phyloP scores from a whole-genome alignment of 139 green algal genomes.

The Chlorella sorokiniana region DNA sequence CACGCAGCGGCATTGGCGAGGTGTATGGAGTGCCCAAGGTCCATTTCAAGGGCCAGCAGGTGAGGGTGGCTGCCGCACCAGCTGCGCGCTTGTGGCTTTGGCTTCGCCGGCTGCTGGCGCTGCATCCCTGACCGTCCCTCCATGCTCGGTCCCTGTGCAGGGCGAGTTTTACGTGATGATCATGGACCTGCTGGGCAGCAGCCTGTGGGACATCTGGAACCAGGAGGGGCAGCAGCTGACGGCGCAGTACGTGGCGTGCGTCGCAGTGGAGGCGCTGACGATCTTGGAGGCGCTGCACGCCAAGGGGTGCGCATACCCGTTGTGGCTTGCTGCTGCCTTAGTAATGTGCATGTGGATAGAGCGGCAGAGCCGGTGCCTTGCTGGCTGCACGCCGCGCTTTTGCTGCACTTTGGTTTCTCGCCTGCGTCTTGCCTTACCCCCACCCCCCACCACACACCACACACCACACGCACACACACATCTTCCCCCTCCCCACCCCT shows the following conservation, averaged over 20 bases:
- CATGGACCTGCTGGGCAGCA: conserved; percentile 84
- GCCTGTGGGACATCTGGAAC: conserved; percentile 97
- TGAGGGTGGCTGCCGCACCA: too few relatives aligned
- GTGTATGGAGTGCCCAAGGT: conserved; percentile 91
- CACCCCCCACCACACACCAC: background rate
- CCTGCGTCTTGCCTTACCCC: background rate
- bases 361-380: background rate
- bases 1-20: conserved; percentile 64
- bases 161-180: conserved; percentile 95
- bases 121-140: too few relatives aligned
- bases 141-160: too few relatives aligned
- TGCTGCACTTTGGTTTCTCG: background rate
- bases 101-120: too few relatives aligned
- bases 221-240: conserved; percentile 81
- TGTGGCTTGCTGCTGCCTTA: background rate
- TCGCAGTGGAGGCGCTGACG: conserved; percentile 93
- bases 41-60: conserved; percentile 96
- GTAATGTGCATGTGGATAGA: background rate
- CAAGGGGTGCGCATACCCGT: conserved; percentile 91
- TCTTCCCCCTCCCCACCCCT: background rate
- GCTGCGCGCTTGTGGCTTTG: too few relatives aligned
- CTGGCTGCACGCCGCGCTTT: background rate
- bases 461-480: background rate
- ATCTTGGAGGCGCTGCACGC: conserved; percentile 95
- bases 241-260: conserved; percentile 95